Percentiles rank a stretch among this genome's conserved stretches.
Conservation (phyloP, 352 stramenopile genomes). For the Globisporangium carolinianum region DNA sequence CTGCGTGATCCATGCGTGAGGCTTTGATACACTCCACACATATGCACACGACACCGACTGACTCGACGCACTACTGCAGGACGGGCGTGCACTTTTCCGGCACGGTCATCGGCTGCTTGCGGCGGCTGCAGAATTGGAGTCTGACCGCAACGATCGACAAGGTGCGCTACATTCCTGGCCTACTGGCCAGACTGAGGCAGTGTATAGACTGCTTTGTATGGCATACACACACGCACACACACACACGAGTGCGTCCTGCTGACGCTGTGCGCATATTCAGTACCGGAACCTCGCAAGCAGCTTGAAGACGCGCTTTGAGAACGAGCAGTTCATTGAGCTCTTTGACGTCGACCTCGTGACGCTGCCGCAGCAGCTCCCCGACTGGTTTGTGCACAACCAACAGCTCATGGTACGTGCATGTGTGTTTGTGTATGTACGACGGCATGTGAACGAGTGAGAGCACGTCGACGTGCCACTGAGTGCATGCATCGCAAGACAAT, state of each 20-base stretch:
- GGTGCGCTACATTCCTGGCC: slow-evolving; percentile 13
- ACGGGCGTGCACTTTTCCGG: slow-evolving; percentile 70
- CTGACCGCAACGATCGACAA: slow-evolving; percentile 86
- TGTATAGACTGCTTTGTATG: neutral
- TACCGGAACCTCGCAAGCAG: slow-evolving; percentile 83
- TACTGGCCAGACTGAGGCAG: too few relatives aligned
- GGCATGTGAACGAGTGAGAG: neutral
- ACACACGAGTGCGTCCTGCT: neutral
- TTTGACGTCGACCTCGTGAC: slow-evolving; percentile 81
- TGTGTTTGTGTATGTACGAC: neutral
- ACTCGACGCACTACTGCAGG: slow-evolving; percentile 12
- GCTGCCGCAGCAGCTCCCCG: slow-evolving; percentile 63
- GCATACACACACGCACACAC: neutral
- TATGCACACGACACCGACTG: too few relatives aligned
- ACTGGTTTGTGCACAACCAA: slow-evolving; percentile 81
- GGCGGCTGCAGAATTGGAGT: slow-evolving; percentile 81
- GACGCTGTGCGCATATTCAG: slow-evolving; percentile 16
- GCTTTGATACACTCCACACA: too few relatives aligned
- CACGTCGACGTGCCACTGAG: neutral
- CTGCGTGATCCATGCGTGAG: too few relatives aligned
- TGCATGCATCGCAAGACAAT: neutral
- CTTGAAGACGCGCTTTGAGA: slow-evolving; percentile 84
- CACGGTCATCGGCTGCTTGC: slow-evolving; percentile 77
- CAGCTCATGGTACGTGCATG: slow-evolving; percentile 44
- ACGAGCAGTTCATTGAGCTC: slow-evolving; percentile 87